Conservation (phyloP, 768 basidiomycete genomes). For the Rickenella mellea region DNA sequence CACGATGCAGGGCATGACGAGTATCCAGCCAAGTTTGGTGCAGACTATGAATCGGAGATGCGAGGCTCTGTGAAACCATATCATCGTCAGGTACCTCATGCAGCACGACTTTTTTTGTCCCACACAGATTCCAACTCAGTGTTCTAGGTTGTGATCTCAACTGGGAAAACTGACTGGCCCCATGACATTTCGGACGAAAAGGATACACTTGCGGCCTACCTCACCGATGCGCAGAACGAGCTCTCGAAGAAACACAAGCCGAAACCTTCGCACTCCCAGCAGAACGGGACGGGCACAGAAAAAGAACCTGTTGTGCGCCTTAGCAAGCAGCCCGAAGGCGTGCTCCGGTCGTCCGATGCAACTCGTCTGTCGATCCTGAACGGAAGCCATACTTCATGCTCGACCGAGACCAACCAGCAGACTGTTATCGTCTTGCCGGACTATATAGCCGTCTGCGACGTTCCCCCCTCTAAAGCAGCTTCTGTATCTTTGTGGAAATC, state of each 20-base stretch:
- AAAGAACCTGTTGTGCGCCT: neutral
- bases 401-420: constrained; percentile 52
- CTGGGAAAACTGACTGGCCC: constrained; percentile 85
- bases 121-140: neutral
- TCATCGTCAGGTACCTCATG: constrained; percentile 52
- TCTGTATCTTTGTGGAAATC: constrained; percentile 62
- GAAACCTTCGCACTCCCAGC: constrained; percentile 4
- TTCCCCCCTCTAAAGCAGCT: constrained; percentile 52
- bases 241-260: constrained; percentile 4
- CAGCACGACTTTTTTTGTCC: constrained; percentile 3
- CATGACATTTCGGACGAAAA: constrained; percentile 65
- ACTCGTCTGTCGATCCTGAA: constrained; percentile 66
- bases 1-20: constrained; percentile 52
- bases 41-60: constrained; percentile 76
- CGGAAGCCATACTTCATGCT: constrained; percentile 70
- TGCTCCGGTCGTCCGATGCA: constrained; percentile 49
- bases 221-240: constrained; percentile 18
- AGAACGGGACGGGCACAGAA: constrained; percentile 2
- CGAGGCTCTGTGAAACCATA: constrained; percentile 83
- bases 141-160: constrained; percentile 74
- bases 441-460: constrained; percentile 72
- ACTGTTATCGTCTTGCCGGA: constrained; percentile 90
- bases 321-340: constrained; percentile 25
- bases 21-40: constrained; percentile 61
- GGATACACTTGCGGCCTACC: constrained; percentile 59